These are phyloP conservation scores for Mortierella sp. DNA, from an alignment of 371 early-diverging fungal species.

Conservation along the genomic window DNA sequence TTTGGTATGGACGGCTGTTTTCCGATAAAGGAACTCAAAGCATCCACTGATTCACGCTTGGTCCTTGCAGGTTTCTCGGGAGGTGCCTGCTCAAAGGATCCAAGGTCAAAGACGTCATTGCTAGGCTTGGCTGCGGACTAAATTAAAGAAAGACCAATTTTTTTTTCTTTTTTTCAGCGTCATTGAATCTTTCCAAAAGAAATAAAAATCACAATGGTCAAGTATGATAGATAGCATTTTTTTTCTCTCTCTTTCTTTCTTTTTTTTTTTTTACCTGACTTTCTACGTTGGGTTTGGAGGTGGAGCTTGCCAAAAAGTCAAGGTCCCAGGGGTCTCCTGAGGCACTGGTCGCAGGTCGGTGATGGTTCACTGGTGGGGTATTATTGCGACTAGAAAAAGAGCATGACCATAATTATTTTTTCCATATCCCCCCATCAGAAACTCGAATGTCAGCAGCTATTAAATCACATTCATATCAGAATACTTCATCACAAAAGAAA, in stretches of 20 bases:
- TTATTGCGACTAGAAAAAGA: slow-evolving; percentile 33
- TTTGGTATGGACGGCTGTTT: slow-evolving; percentile 28
- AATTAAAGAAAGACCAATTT: no score
- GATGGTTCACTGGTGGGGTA: slow-evolving; percentile 35
- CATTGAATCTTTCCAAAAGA: no score
- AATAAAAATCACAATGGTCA: no score
- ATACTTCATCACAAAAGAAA: no score
- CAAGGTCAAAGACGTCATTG: slow-evolving; percentile 44
- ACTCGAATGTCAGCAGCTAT: no score
- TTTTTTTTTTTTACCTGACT: no score
- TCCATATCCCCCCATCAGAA: slow-evolving; percentile 3
- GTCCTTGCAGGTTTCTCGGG: slow-evolving; percentile 25
- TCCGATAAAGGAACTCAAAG: slow-evolving; percentile 52
- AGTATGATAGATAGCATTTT: no score
- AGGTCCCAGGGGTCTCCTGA: slow-evolving; percentile 62
- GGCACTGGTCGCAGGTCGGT: slow-evolving; percentile 10
- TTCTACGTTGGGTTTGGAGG: no score
- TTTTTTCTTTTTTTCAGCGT: no score
- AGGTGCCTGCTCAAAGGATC: slow-evolving; percentile 41
- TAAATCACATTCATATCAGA: no score
- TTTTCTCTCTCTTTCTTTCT: no score
- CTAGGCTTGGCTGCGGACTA: no score
- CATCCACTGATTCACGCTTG: slow-evolving; percentile 29
- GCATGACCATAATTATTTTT: background rate
- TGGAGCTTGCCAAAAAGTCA: slow-evolving; percentile 57